phyloP scores from a whole-genome alignment of 2,329 filamentous ascomycete genomes.

The Aciculosporium take region DNA sequence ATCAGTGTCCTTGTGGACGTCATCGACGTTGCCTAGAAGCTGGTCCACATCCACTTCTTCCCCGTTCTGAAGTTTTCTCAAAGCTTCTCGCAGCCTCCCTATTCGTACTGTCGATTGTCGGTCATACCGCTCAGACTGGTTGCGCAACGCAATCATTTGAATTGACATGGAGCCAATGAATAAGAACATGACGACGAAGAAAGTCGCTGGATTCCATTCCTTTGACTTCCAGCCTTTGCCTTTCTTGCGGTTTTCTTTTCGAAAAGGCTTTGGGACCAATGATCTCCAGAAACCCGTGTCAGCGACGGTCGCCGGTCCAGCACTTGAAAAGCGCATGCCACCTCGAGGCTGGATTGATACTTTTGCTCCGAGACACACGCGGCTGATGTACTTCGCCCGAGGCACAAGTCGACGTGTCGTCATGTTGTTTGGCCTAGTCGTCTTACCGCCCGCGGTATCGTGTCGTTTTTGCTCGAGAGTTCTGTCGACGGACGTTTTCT shows the following conservation, averaged over 20 bases:
- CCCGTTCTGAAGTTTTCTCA: conserved; percentile 54
- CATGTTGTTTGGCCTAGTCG: conserved; percentile 5
- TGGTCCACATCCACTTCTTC: conserved; percentile 77
- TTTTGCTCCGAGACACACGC: not conserved
- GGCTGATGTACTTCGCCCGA: not conserved
- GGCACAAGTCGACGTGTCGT: conserved; percentile 3
- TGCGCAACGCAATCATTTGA: conserved; percentile 71
- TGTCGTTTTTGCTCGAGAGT: not conserved
- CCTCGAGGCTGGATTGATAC: not conserved
- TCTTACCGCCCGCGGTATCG: not conserved
- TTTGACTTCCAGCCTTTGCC: conserved; percentile 33
- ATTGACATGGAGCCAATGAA: conserved; percentile 94
- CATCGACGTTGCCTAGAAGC: conserved; percentile 57
- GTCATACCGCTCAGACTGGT: conserved; percentile 57
- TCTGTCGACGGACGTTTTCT: not conserved
- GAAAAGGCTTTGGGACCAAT: conserved; percentile 53
- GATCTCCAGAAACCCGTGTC: conserved; percentile 54
- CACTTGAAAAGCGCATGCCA: conserved; percentile 19
- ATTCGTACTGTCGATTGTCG: conserved; percentile 71
- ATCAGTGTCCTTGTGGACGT: conserved; percentile 58
- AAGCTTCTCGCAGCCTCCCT: conserved; percentile 57
- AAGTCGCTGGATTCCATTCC: conserved; percentile 69
- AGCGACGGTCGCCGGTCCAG: conserved; percentile 33
- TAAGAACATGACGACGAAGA: conserved; percentile 68
- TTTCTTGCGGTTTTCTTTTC: conserved; percentile 25